Percentiles rank a stretch among this genome's conserved stretches.
phyloP scores from a whole-genome alignment of 768 basidiomycete genomes.

The Pleurotus platypus region DNA sequence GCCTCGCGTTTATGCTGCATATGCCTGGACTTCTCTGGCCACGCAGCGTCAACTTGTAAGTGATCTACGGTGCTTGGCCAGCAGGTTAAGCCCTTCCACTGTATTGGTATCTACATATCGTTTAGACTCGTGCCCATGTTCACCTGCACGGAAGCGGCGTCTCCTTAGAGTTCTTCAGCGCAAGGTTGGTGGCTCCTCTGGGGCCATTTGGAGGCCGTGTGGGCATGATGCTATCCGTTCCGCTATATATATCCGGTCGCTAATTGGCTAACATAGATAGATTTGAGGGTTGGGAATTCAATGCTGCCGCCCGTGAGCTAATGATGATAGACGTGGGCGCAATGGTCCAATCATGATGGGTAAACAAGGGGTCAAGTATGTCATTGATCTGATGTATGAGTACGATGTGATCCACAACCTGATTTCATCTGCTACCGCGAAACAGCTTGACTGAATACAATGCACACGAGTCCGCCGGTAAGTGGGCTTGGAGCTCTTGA shows the following conservation, averaged over 20 bases:
- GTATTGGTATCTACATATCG: background rate
- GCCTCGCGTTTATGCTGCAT: constrained; percentile 6
- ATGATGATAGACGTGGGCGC: background rate
- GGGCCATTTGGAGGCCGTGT: background rate
- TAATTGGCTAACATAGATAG: background rate
- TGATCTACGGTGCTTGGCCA: background rate
- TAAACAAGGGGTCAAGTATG: background rate
- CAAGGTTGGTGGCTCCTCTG: background rate
- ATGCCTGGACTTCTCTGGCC: background rate
- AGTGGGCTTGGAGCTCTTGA: too few relatives aligned
- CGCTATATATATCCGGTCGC: background rate
- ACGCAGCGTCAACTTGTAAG: background rate
- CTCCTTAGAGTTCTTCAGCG: background rate
- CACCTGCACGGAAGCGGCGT: background rate
- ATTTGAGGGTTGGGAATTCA: background rate
- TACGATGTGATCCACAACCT: background rate
- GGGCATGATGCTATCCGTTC: background rate
- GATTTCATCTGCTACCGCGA: too few relatives aligned
- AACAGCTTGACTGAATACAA: too few relatives aligned
- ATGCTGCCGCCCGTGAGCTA: background rate
- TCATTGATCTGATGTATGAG: background rate
- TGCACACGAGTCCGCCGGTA: too few relatives aligned
- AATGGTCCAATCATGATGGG: background rate
- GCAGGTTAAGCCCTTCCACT: background rate
- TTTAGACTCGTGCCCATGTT: background rate